Evolutionary conservation across 108 stramenopile species (phyloP).

Genomic region (Stephanodiscus minutulus): DNA sequence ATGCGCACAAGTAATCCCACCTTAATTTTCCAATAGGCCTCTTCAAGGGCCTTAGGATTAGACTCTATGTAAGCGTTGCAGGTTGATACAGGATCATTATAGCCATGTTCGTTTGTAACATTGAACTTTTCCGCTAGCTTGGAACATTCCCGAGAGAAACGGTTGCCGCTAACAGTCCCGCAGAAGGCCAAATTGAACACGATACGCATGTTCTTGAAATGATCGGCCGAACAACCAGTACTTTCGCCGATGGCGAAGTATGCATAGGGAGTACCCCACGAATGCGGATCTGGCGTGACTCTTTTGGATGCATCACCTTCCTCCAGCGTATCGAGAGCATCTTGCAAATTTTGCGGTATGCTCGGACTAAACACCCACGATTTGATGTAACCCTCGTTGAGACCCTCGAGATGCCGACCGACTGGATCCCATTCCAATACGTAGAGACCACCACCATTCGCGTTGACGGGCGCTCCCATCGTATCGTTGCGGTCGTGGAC

Average conservation of each 20-base stretch:
- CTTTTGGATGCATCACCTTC: conserved; percentile 35
- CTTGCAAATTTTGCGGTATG: conserved; percentile 72
- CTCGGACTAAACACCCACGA: conserved; percentile 85
- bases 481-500: conserved; percentile 66
- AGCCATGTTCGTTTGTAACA: conserved; percentile 39
- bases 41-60: conserved; percentile 70
- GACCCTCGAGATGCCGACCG: conserved; percentile 44
- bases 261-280: conserved; percentile 86
- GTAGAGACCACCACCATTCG: conserved; percentile 75
- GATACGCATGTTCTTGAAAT: conserved; percentile 86
- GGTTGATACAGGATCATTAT: conserved; percentile 44
- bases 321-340: conserved; percentile 66
- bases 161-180: conserved; percentile 84
- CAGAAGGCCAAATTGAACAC: conserved; percentile 91
- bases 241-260: conserved; percentile 83
- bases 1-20: conserved; percentile 1
- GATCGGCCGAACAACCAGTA: conserved; percentile 72
- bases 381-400: conserved; percentile 47
- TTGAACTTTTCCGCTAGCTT: conserved; percentile 60
- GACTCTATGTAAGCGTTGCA: conserved; percentile 83
- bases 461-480: conserved; percentile 79
- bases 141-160: conserved; percentile 83
- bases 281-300: conserved; percentile 78
- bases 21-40: conserved; percentile 88
- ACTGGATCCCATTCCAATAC: conserved; percentile 88